Evolutionary conservation across 371 early-diverging fungal genomes (phyloP), one percentile per base, ranked within the genome.

Genomic region (Basidiobolus heterosporus): DNA sequence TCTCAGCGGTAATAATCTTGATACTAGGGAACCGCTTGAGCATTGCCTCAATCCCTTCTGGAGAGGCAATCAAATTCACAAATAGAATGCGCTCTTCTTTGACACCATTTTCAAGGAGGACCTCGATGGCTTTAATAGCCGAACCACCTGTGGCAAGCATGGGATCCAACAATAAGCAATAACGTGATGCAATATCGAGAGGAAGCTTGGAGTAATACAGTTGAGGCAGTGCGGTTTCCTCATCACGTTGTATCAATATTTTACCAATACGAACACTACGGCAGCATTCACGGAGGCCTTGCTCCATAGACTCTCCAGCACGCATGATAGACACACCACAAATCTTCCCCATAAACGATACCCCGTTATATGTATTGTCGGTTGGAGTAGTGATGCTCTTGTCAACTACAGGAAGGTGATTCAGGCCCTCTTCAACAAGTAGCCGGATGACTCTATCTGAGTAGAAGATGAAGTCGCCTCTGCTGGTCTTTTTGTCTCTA

Each of bases 131-230:
- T 62, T 88, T 87, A 64, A 80, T 85, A 6, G 88, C 91, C 19
- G 88, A 85, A 22, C 90, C 91, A 30, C 93, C 93, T 19, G 93
- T 91, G n/a, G 90, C 93, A 37, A 91, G 75, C 91, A 91, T 91
- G 16, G 93, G 91, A 56, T 93, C 93, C 35, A 93, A 70, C 44
- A 93, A 67, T 45, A 93, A 61, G 46, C 82, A 82, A 64, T 77
- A 88, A 38, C 91, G 79, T 40, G 75, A 70, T 15, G 74, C 69
- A 51, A 88, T 87, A 60, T 90, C 91, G 50, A 74, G 74, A 22
- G 91, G 91, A 22, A 93, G 71, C 61, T 93, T 92, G 13, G 85
- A 76, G 58, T 92, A 92, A 66, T 80, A 91, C 41, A 89, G 72
- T 78, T 76, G 52, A 16, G 93, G 86, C 58, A 73, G 59, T 19